Evolutionary conservation across 2,329 filamentous ascomycete species (phyloP), one percentile per base, ranked within the genome.

Genomic region (Helminthosporium solani): DNA sequence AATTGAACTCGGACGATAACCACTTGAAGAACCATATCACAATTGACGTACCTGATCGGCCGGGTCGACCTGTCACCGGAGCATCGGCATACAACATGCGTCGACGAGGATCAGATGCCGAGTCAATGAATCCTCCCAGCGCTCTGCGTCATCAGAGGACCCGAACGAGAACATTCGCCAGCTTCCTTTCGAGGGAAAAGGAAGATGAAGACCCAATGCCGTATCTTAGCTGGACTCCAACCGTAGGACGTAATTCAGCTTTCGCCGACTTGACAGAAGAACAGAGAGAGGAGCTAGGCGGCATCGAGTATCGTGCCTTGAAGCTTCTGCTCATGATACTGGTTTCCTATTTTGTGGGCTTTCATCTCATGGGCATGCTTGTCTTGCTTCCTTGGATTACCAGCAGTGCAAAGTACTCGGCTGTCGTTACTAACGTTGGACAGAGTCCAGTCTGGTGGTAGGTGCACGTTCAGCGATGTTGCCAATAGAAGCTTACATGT

Each of bases 211-310:
- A 82, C 20, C 77, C 78, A 1, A 87, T 89, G 74, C 94, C 94
- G 0, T 99, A 99, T 68, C 80, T 99, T 41, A 96, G 90, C 68
- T 97, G 90, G 81, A 86, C 91, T 49, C 90, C 94, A 2, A 99
- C 94, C 0, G 81, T 96, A 43, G 92, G 87, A 19, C 84, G 94
- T 52, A 99, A 99, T 68, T 97, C 92, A 9, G 86, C 88, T 30
- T 99, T 97, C 63, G 80, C 94, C 11, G 89, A 91, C 56, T 71
- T 99, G 54, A 88, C 87, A 0, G 87, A 95, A 56, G 90, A 94
- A 53, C 90, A 99, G 70, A 83, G 94, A 55, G 91, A 99, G 65
- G 94, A 99, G 70, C 75, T 99, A 2, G 94, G 94, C 9, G 94
- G 94, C 16, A 96, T 99, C 53, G 94, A 99, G 68, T 99, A 99